These are phyloP conservation scores for Myriosclerotinia duriaeana DNA, from an alignment of 2,329 filamentous ascomycete genomes.

Conservation along the genomic window DNA sequence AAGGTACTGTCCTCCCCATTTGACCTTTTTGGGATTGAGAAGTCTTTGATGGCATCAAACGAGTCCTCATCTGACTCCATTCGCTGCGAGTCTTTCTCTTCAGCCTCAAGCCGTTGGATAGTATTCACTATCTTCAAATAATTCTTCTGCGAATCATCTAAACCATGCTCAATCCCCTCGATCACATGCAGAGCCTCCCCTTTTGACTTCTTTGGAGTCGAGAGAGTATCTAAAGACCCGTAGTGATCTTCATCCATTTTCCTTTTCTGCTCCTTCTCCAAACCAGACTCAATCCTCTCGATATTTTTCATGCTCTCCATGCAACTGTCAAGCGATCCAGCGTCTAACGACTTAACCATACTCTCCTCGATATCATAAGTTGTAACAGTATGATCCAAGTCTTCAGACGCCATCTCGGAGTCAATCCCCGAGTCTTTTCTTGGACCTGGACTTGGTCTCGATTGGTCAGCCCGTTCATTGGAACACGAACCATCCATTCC, in stretches of 20 bases:
- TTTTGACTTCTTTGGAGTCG: not conserved
- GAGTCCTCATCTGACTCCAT: not conserved
- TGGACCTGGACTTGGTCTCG: not conserved
- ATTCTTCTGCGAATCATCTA: not conserved
- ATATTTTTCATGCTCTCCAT: not conserved
- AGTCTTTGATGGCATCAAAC: not conserved
- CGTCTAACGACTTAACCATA: not conserved
- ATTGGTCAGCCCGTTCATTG: not conserved
- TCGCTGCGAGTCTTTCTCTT: not conserved
- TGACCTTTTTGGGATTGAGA: not conserved
- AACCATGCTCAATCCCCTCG: not conserved
- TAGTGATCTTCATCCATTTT: not conserved
- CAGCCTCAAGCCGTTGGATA: not conserved
- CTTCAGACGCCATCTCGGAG: not conserved
- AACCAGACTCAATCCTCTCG: not conserved
- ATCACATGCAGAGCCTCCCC: not conserved
- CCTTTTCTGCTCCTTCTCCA: not conserved
- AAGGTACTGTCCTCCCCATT: not conserved
- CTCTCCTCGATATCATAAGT: constrained; percentile 5
- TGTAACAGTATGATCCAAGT: not conserved
- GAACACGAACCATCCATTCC: constrained; percentile 4
- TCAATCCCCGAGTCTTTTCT: not conserved
- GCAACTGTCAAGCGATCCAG: not conserved
- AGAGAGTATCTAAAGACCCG: not conserved
- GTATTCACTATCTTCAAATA: not conserved